phyloP scores from a whole-genome alignment of 257 asterid genomes.

The Fraxinus quadrangulata region DNA sequence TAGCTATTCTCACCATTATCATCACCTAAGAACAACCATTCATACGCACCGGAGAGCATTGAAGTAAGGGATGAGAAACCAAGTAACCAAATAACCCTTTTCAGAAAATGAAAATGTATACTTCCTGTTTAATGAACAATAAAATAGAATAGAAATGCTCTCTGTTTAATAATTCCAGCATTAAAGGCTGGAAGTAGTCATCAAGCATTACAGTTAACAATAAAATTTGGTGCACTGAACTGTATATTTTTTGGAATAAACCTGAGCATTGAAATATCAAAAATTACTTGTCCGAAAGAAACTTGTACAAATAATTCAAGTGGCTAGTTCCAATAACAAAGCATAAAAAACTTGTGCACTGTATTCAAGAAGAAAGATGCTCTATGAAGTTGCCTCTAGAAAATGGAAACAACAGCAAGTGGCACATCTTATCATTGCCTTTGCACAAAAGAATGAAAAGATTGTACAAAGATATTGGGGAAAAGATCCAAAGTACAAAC shows the following conservation, averaged over 20 bases:
- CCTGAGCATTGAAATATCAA: constrained; percentile 3
- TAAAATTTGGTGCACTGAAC: not conserved
- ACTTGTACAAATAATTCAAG: not conserved
- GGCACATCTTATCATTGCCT: not conserved
- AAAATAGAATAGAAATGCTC: constrained; percentile 2
- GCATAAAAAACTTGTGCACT: not conserved
- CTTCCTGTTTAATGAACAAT: constrained; percentile 4
- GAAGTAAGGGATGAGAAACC: constrained; percentile 21
- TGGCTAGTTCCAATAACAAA: not conserved
- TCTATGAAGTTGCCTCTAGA: not conserved
- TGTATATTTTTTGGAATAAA: not conserved
- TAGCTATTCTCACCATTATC: constrained; percentile 35
- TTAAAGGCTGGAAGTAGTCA: not conserved
- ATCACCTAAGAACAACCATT: constrained; percentile 34
- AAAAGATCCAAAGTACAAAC: not conserved
- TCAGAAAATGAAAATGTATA: constrained; percentile 20
- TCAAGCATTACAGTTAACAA: not conserved
- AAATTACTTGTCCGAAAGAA: not conserved
- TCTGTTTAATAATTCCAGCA: constrained; percentile 14
- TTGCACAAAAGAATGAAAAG: not conserved
- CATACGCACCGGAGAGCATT: constrained; percentile 22
- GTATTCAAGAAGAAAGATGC: not conserved
- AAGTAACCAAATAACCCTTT: constrained; percentile 15
- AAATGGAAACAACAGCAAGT: not conserved
- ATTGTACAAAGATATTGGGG: not conserved